Conservation (phyloP, 2,329 filamentous ascomycete species). For the Nakataea oryzae region DNA sequence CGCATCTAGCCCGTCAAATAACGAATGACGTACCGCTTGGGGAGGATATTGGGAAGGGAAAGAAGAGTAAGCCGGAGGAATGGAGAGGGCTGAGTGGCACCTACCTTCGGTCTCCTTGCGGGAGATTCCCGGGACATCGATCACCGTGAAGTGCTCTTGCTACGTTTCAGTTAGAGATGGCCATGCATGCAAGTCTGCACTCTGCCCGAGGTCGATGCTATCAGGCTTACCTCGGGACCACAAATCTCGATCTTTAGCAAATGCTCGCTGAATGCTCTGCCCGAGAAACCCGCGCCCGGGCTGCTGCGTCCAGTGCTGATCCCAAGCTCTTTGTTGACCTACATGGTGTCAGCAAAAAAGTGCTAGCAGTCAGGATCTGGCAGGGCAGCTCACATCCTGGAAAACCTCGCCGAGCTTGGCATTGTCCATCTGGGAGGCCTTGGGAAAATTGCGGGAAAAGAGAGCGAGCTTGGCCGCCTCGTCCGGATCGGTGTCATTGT, state of each 20-base stretch:
- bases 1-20: no score
- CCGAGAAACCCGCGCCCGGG: background rate
- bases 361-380: no score
- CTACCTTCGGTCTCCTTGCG: no score
- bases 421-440: slow-evolving; percentile 11
- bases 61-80: no score
- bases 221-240: slow-evolving; percentile 26
- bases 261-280: slow-evolving; percentile 31
- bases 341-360: no score
- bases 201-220: no score
- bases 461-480: slow-evolving; percentile 7
- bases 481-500: slow-evolving; percentile 7
- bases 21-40: slow-evolving; percentile 19
- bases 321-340: slow-evolving; percentile 33
- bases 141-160: slow-evolving; percentile 37
- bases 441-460: slow-evolving; percentile 20
- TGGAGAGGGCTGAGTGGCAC: no score
- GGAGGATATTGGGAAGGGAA: no score
- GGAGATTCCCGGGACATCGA: slow-evolving; percentile 44
- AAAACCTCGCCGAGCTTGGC: slow-evolving; percentile 26
- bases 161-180: no score
- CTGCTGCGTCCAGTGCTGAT: slow-evolving; percentile 19
- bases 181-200: no score
- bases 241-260: slow-evolving; percentile 31
- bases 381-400: slow-evolving; percentile 21